Evolutionary conservation across 805 yeast genomes (phyloP).

Genomic region (Metschnikowia proteae): DNA sequence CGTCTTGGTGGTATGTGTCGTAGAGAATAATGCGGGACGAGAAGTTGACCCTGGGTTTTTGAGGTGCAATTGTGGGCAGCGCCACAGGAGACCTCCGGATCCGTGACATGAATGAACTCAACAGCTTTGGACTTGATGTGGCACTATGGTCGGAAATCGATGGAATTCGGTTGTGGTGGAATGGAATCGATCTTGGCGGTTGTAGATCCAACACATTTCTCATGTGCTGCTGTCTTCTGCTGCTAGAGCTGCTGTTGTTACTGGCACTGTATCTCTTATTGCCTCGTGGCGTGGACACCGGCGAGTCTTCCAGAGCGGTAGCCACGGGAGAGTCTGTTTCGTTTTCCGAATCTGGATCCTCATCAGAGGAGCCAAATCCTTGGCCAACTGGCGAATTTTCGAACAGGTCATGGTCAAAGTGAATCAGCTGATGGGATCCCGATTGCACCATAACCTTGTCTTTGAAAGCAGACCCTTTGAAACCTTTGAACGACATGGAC

Average conservation of each 20-base stretch:
- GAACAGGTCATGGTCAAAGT: conserved; percentile 31
- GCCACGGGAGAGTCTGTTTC: conserved; percentile 5
- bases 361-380: conserved; percentile 33
- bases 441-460: conserved; percentile 16
- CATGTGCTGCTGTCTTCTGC: conserved; percentile 13
- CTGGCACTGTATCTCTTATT: conserved; percentile 1
- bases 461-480: conserved; percentile 52
- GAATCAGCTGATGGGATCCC: conserved; percentile 41
- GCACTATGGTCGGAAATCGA: conserved; percentile 26
- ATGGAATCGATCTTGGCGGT: conserved; percentile 19
- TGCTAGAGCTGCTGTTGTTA: conserved; percentile 8
- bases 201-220: conserved; percentile 16
- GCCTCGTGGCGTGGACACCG: background rate
- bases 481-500: conserved; percentile 58
- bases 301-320: background rate
- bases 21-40: conserved; percentile 79
- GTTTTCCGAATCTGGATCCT: conserved; percentile 13
- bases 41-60: conserved; percentile 48
- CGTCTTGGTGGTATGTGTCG: conserved; percentile 78
- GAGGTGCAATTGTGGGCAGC: conserved; percentile 8
- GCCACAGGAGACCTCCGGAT: conserved; percentile 23
- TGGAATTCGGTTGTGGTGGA: conserved; percentile 31
- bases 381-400: conserved; percentile 34
- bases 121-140: conserved; percentile 31
- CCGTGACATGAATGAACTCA: conserved; percentile 28